Evolutionary conservation across 176 grass and related monocot genomes (phyloP), one percentile per base, ranked within the genome.

Genomic region (Otatea glauca): DNA sequence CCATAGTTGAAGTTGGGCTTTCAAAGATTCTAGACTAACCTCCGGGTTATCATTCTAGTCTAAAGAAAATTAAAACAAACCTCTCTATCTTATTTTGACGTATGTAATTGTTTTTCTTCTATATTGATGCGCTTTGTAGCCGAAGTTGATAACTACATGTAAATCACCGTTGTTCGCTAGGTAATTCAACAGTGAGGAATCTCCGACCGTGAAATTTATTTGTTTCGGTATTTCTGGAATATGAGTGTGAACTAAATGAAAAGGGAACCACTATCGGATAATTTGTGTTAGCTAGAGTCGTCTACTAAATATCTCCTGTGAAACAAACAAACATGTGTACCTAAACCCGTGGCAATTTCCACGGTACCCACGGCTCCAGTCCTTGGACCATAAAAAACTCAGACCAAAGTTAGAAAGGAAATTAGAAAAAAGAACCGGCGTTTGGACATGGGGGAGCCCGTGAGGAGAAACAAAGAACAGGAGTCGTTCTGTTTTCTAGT

Each of bases 241-340:
- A n/a, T n/a, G n/a, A n/a, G n/a, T n/a, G n/a, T n/a, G n/a, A 24
- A 60, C 56, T 11, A 24, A 24, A 24, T 60, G 23, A 21, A 24
- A 24, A 24, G 9, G 0, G 23, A 60, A 60, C 11, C 10, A 59
- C 21, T 11, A 24, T 11, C 3, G 0, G 9, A 59, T 23, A 11
- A 59, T 10, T 3, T 59, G 10, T 10, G 21, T 24, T 59, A 9
- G 7, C 20, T 9, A 0, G 2, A 55, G 53, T 21, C 18, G 8
- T 7, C 18, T 5, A 24, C 17, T 6, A 38, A 63, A 39, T 72
- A 42, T 50, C 51, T 76, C 21, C 74, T 32, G 0, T 29, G 29
- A 29, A 12, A 17, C 20, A 11, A 23, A 76, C 29, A 81, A 76
- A 77, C 64, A 70, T 70, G 44, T 68, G 74, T 76, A 79, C 43